Evolutionary conservation across 2,329 filamentous ascomycete species (phyloP).

Genomic region (Fusarium sp.): DNA sequence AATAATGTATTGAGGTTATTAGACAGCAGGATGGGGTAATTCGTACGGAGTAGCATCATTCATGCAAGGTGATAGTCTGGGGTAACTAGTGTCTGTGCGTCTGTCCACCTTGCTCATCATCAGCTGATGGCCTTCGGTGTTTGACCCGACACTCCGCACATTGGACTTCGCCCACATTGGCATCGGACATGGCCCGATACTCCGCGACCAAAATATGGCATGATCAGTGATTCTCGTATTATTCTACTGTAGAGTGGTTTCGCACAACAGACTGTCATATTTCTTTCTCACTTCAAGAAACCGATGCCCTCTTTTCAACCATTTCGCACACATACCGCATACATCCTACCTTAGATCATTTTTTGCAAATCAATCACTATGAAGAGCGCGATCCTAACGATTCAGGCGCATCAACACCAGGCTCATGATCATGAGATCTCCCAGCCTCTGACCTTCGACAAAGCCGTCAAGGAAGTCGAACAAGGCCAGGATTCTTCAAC

Average conservation of each 20-base stretch:
- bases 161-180: background rate
- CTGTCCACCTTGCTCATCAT: background rate
- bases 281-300: background rate
- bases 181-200: background rate
- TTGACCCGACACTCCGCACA: background rate
- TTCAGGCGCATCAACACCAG: background rate
- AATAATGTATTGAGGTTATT: background rate
- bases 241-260: background rate
- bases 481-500: background rate
- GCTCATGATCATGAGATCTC: background rate
- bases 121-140: background rate
- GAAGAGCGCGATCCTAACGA: background rate
- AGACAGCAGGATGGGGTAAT: background rate
- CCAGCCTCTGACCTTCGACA: background rate
- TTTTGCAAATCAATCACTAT: background rate
- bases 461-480: background rate
- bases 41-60: background rate
- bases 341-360: background rate
- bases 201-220: background rate
- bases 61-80: background rate
- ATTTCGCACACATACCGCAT: background rate
- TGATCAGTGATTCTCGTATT: background rate
- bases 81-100: background rate
- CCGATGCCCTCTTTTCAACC: too few species aligned
- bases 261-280: background rate